Percentiles rank a stretch among this genome's conserved stretches.
These are phyloP conservation scores for Lachnellula willkommii DNA, from an alignment of 2,329 filamentous ascomycete species.

Conservation along the genomic window DNA sequence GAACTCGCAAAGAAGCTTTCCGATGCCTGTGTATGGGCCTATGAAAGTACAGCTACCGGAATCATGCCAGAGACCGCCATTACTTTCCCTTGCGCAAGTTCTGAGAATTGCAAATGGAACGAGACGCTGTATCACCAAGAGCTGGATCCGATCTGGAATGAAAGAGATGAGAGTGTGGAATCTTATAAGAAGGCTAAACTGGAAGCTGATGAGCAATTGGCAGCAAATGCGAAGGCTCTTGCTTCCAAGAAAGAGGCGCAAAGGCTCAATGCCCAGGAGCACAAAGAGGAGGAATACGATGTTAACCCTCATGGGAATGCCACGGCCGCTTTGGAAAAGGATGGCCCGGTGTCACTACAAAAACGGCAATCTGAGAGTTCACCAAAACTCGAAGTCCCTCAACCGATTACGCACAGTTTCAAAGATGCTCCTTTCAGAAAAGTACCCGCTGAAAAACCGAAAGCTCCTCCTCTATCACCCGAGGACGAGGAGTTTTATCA, in stretches of 20 bases:
- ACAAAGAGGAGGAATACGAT: neutral
- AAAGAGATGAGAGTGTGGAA: constrained; percentile 39
- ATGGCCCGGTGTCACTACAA: constrained; percentile 9
- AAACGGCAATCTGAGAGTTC: constrained; percentile 9
- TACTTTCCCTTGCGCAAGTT: constrained; percentile 43
- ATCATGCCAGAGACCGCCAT: constrained; percentile 58
- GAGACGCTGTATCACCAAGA: constrained; percentile 25
- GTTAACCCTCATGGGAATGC: neutral
- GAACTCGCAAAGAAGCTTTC: constrained; percentile 59
- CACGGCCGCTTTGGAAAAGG: constrained; percentile 10
- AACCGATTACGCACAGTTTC: constrained; percentile 15
- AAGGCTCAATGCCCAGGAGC: neutral
- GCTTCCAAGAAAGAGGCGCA: neutral
- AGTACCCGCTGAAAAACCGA: neutral
- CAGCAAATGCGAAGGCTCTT: constrained; percentile 33
- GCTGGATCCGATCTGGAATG: constrained; percentile 36
- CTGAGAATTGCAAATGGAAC: constrained; percentile 28
- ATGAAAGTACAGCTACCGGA: constrained; percentile 53
- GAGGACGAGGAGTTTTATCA: neutral
- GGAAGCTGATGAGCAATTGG: constrained; percentile 35
- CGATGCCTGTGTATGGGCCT: constrained; percentile 66
- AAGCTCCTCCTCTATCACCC: neutral
- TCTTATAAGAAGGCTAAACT: constrained; percentile 37
- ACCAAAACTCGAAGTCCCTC: constrained; percentile 14
- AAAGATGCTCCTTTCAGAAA: neutral